A percentile compares a stretch with the other conserved stretches of the same genome.
These are phyloP conservation scores for Coniochaeta pulveracea DNA, from an alignment of 2,329 filamentous ascomycete genomes.

Conservation along the genomic window DNA sequence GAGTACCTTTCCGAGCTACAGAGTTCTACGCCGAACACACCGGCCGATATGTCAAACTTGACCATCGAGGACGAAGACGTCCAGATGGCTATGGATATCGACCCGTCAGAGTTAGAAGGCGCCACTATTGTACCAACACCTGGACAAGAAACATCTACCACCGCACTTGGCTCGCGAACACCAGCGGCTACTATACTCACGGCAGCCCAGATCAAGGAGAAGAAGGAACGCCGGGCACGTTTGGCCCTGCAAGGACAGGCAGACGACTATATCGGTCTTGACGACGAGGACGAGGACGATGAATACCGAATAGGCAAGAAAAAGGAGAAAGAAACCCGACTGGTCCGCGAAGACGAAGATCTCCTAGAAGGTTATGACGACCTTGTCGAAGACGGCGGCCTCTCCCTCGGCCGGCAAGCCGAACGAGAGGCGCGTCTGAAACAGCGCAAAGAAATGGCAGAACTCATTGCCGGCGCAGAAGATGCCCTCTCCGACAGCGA, in stretches of 20 bases:
- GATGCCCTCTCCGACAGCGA: constrained; percentile 35
- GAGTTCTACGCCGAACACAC: constrained; percentile 74
- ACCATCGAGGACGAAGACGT: constrained; percentile 30
- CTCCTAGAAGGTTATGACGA: constrained; percentile 89
- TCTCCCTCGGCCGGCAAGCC: constrained; percentile 68
- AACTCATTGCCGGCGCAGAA: constrained; percentile 67
- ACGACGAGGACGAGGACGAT: constrained; percentile 38
- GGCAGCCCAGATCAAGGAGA: constrained; percentile 77
- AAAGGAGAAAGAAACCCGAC: constrained; percentile 58
- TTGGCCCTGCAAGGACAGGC: constrained; percentile 45
- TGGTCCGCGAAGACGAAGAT: constrained; percentile 82
- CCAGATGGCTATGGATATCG: constrained; percentile 36
- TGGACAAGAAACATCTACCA: constrained; percentile 5
- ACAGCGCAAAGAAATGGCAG: constrained; percentile 67
- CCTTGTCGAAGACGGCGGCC: constrained; percentile 73
- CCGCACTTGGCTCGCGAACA: constrained; percentile 19
- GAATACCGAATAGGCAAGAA: constrained; percentile 27
- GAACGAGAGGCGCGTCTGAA: constrained; percentile 58
- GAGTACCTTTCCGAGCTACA: constrained; percentile 80
- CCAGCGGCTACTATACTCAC: constrained; percentile 51
- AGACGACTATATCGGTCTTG: constrained; percentile 54
- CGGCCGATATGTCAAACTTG: constrained; percentile 45
- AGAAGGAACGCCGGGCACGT: constrained; percentile 79
- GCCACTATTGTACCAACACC: constrained; percentile 51
- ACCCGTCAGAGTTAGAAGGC: constrained; percentile 50